Evolutionary conservation across 441 rosid species (phyloP), one percentile per base, ranked within the genome.

Genomic region (Populus hybrid): DNA sequence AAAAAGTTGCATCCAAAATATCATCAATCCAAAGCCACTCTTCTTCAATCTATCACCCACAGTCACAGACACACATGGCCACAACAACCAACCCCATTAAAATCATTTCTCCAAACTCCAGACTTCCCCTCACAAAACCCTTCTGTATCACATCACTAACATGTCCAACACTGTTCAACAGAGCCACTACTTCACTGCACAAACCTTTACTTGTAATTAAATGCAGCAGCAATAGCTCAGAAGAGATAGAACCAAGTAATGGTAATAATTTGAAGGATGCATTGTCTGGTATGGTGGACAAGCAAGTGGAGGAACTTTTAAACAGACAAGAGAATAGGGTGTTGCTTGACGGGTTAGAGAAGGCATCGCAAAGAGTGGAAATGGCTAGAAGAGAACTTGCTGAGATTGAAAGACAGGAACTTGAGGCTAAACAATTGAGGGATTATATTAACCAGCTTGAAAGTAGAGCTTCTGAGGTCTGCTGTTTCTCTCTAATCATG

Each of bases 301-400:
- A 83, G 69, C 89, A 87, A 79, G 92, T 91, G 4, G 97, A 91
- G 81, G 92, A 90, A 79, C 89, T 93, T 0, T 72, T 95, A 83
- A 85, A 75, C 82, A 86, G 87, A 73, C 90, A 92, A 76, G 99
- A 92, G 85, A 95, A 95, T 83, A 88, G 79, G 78, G 87, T 0
- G 2, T 83, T 95, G 88, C 89, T 94, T 46, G 94, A 91, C 74
- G 99, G 93, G 77, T 83, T 94, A 79, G 94, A 89, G 73, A 86
- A 82, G 75, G 97, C 98, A 30, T 89, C 94, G n/a, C 68, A 70
- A 83, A 90, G 97, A 72, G 98, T 95, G 57, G 95, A 95, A 50
- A 77, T 72, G 73, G 99, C 98, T 28, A 89, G 82, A 86, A 79
- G 79, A 76, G 88, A 88, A 74, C 93, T 95, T 40, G 90, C 85